Evolutionary conservation across 2,329 filamentous ascomycete genomes (phyloP).

Genomic region (Pseudocercospora fijiensis): DNA sequence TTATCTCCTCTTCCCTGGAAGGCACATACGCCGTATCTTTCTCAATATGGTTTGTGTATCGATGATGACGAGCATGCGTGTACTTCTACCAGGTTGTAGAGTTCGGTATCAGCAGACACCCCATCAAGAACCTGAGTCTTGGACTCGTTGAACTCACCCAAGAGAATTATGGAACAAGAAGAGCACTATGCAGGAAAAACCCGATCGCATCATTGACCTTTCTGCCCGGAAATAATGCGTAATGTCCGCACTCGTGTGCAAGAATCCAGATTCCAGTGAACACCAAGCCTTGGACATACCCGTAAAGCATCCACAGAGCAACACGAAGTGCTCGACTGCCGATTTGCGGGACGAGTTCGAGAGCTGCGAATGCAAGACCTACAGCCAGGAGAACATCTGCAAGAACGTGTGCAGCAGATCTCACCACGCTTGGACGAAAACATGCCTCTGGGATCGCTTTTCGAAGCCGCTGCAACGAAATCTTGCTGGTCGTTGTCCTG

Average conservation of each 20-base stretch:
- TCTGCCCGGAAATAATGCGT: slow-evolving; percentile 61
- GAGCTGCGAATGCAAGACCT: slow-evolving; percentile 12
- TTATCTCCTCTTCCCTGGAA: slow-evolving; percentile 13
- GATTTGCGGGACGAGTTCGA: slow-evolving; percentile 3
- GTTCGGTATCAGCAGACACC: too few relatives aligned
- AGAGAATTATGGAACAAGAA: slow-evolving; percentile 69
- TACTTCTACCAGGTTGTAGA: slow-evolving; percentile 51
- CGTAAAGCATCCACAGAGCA: slow-evolving; percentile 47
- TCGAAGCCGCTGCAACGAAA: slow-evolving; percentile 1
- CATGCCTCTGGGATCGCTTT: slow-evolving; percentile 18
- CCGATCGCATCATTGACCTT: slow-evolving; percentile 62
- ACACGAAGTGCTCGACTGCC: slow-evolving; percentile 10
- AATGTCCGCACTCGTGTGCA: slow-evolving; percentile 70
- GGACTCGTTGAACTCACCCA: slow-evolving; percentile 41
- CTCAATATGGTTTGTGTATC: slow-evolving; percentile 52
- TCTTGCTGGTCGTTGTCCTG: neutral
- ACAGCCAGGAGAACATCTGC: slow-evolving; percentile 11
- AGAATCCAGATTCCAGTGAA: slow-evolving; percentile 70
- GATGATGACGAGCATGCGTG: slow-evolving; percentile 68
- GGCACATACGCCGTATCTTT: slow-evolving; percentile 42
- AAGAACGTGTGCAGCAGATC: slow-evolving; percentile 14
- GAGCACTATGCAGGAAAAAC: slow-evolving; percentile 63
- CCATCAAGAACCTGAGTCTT: too few relatives aligned
- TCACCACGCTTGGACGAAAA: slow-evolving; percentile 12
- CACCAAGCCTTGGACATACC: slow-evolving; percentile 63